Evolutionary conservation across 805 yeast genomes (phyloP).

Genomic region (Wickerhamiella azymoides): DNA sequence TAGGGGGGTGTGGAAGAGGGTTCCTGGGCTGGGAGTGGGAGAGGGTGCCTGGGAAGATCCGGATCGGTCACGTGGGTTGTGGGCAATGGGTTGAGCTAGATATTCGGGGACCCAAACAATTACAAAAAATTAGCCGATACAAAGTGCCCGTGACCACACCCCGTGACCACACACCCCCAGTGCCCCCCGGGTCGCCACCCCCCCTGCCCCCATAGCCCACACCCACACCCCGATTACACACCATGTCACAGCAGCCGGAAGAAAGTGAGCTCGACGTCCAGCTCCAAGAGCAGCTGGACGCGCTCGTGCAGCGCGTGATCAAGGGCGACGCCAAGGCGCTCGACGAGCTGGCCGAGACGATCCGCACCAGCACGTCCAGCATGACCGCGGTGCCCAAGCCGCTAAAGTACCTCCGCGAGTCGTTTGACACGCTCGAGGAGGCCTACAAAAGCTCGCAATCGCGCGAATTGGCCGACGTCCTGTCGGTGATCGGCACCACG

Average conservation of each 20-base stretch:
- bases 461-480: constrained; percentile 68
- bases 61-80: not conserved
- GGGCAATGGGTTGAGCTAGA: no score
- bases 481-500: constrained; percentile 92
- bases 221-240: not conserved
- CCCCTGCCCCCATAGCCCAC: no score
- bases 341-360: constrained; percentile 55
- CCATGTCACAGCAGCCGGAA: constrained; percentile 32
- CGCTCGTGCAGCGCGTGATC: constrained; percentile 64
- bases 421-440: constrained; percentile 52
- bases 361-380: constrained; percentile 87
- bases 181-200: no score
- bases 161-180: no score
- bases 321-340: constrained; percentile 37
- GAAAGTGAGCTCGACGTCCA: constrained; percentile 86
- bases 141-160: no score
- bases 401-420: constrained; percentile 83
- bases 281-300: constrained; percentile 72
- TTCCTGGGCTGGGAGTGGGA: no score
- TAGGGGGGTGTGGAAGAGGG: no score
- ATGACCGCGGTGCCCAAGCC: constrained; percentile 99
- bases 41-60: no score
- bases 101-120: no score
- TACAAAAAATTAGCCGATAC: no score
- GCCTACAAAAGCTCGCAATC: constrained; percentile 43